Evolutionary conservation across 2,329 filamentous ascomycete species (phyloP), one percentile per base, ranked within the genome.

Genomic region (Colletotrichum salicis): DNA sequence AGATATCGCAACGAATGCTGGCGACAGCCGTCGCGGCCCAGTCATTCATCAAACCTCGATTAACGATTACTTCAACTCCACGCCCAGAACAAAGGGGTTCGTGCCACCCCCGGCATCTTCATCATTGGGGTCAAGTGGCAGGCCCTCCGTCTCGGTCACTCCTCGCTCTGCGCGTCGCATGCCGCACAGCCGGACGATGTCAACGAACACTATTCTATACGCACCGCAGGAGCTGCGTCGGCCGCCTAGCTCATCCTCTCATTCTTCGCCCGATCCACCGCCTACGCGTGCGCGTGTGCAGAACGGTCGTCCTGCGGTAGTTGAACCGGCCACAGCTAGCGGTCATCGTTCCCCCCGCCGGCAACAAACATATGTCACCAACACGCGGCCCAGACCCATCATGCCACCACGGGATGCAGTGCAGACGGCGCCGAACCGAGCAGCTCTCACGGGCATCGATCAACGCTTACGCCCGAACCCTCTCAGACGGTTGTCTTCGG

Each of bases 141-240:
- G 66, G 13, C 66, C 72, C 5, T 72, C 72, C 31, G 73, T 75
- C n/a, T 76, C 78, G 11, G 76, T 79, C 1, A 80, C 82, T 67
- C 74, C 82, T 19, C 81, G 79, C 51, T 77, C 78, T 74, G 75
- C 80, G 52, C 81, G 83, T 63, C 80, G 83, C 56, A 83, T 81
- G 1, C 77, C 85, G 5, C 95, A 97, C 77, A 88, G 84, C 67
- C 92, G 95, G 48, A 95, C 94, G 13, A 80, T 92, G 4, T 97
- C 95, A 0, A 93, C 91, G 24, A 94, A 92, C 76, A 97, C 95
- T 0, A 95, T 97, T 65, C 85, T 97, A 1, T 97, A 93, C 82
- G 95, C 93, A 41, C 95, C 95, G 0, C 84, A 90, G 37, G 84
- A 86, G 31, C 74, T 76, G 64, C 79, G 74, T 61, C 82, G 80